Evolutionary conservation across 331 rosid genomes (phyloP), one percentile per base, ranked within the genome.

Genomic region (Arachis monticola): DNA sequence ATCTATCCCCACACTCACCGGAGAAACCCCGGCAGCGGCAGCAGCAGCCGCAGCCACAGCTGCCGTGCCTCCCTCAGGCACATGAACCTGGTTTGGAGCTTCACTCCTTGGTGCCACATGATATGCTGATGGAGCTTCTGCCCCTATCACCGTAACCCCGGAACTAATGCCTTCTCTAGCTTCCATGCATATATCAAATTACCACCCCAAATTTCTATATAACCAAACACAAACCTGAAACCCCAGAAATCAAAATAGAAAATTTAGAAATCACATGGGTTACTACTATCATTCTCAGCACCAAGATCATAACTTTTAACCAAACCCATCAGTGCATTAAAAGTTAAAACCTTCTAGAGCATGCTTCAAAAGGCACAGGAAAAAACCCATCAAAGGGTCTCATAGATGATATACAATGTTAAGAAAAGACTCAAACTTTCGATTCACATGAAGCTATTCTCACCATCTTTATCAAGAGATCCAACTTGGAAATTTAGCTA

Each of bases 131-230:
- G 97, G 96, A 80, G 88, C 91, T 69, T 93, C 98, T 51, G 91
- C 93, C 31, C 92, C 96, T 67, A 88, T 87, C 82, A 90, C 93
- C 27, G 93, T 92, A 69, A 92, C 93, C 72, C 93, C 96, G 40
- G 91, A 61, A 78, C 81, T 92, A 13, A 92, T 76, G 12, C 90
- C 96, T 74, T 90, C 98, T 77, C 92, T 84, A 42, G 83, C 90
- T 81, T 89, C 98, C 96, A 92, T 90, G 76, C 84, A 74, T 78
- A 83, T 45, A 85, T 55, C 27, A 59, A 70, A 76, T 40, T 46
- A 48, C 60, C 59, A 75, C 76, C 30, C 31, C 73, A 4, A 30
- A 72, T 12, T 27, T 35, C 75, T 47, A 73, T 51, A 72, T 10
- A 13, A 65, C 69, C 77, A 83, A 78, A 76, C 80, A 46, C 83